A percentile compares a stretch with the other conserved stretches of the same genome.
Conservation (phyloP, 2,329 filamentous ascomycete genomes). For the Diaporthe aspalathi region DNA sequence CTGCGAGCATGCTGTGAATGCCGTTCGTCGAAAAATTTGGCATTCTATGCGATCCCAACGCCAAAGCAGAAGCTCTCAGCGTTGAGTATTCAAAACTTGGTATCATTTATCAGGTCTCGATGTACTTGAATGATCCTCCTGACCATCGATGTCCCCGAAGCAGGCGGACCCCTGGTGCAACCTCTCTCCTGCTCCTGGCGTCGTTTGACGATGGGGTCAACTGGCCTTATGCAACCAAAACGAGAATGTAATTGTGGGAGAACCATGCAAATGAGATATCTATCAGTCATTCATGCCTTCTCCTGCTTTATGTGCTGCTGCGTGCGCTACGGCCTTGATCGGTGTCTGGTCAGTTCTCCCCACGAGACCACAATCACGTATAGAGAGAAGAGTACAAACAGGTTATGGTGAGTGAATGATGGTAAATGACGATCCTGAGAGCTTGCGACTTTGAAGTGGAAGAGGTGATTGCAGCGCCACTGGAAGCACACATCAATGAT, state of each 20-base stretch:
- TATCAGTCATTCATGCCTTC: background rate
- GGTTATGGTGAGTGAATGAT: no score
- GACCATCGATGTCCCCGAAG: background rate
- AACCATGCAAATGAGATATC: fast-evolving
- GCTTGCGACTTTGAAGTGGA: no score
- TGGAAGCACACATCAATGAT: no score
- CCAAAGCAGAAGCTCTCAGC: no score
- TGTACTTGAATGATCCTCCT: background rate
- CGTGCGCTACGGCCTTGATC: background rate
- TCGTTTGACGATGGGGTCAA: constrained; percentile 8
- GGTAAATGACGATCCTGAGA: no score
- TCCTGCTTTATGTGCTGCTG: background rate
- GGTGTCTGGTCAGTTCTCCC: background rate
- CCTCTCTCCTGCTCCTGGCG: no score
- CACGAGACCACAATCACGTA: background rate
- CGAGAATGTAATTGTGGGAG: background rate
- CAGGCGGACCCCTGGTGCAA: no score
- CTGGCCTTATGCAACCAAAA: no score
- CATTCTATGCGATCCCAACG: no score
- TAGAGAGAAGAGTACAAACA: background rate
- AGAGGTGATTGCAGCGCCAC: no score
- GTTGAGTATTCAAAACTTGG: no score
- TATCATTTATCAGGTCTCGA: no score
- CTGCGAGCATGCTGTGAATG: background rate
- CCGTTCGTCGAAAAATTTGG: background rate